Base-by-base conservation (phyloP, 495 filamentous ascomycete species). In the Talaromyces ruber region DNA sequence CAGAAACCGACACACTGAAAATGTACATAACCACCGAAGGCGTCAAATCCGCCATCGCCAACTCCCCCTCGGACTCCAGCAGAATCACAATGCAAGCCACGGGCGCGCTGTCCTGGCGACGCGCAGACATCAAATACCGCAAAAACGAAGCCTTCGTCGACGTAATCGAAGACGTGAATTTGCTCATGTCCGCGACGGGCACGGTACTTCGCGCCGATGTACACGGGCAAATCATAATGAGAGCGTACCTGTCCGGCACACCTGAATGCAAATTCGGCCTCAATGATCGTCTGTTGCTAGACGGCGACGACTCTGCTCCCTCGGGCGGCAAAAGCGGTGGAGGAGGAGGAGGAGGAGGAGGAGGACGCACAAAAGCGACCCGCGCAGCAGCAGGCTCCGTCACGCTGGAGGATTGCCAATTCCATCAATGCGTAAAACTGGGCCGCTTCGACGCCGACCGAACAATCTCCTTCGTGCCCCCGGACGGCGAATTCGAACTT, bases 11-110 rank as follows among this genome's bases (percentile, higher is more conserved):
- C 71, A 99, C 95, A 18, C 82, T 99, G 62, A 99, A 98, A 79
- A 97, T 98, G 93, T 98, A 99, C 79, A 99, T 99, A 76, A 99
- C 95, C 14, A 98, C 95, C 55, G 95, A 99, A 77, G 94, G 95
- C 51, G 95, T 99, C 78, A 97, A 96, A 74, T 94, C 92, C 26
- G 93, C 96, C 74, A 87, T 93, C 60, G 86, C 89, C 58, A 87
- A 91, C 79, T 72, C 65, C 11, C 68, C 73, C 29, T 72, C 74
- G 45, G 93, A 98, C 73, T 95, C 93, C 21, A 92, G 92, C 65
- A 89, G 90, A 66, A 99, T 99, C 74, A 99, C 95, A 25, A 96
- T 96, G 92, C 95, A 99, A 82, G 95, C 95, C 9, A 99, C 95
- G 1, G 95, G 95, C 21, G 95, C 95, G 4, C 81, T 96, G 18